A percentile compares a stretch with the other conserved stretches of the same genome.
Conservation (phyloP, 208 protist species). For the Leishmania gerbilli region DNA sequence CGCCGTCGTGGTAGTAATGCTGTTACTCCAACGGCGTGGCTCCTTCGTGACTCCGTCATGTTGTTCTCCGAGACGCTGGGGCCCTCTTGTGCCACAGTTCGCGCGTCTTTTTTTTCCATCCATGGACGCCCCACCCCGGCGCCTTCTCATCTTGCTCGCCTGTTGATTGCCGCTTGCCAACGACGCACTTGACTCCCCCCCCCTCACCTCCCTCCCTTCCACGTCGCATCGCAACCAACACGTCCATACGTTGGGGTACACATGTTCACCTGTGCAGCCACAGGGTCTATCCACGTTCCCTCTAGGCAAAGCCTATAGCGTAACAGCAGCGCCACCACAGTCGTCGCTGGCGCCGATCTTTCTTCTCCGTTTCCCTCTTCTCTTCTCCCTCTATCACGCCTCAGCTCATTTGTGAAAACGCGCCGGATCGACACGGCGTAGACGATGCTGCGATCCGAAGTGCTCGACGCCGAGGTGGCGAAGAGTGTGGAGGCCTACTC, state of each 20-base stretch:
- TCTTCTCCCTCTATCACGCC: neutral
- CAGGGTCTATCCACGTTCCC: neutral
- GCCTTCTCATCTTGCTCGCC: neutral
- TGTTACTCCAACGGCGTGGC: neutral
- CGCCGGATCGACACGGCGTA: neutral
- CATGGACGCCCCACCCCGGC: neutral
- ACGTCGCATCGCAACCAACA: neutral
- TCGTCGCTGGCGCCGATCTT: neutral
- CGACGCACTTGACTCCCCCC: neutral
- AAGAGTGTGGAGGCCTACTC: slow-evolving; percentile 28
- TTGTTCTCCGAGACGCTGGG: neutral
- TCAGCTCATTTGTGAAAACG: no score
- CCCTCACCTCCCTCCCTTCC: neutral
- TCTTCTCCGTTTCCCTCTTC: neutral
- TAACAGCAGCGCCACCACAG: neutral
- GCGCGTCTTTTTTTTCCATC: neutral
- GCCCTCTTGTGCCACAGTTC: neutral
- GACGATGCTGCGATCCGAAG: slow-evolving; percentile 61
- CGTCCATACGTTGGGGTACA: neutral
- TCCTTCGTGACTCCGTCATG: neutral
- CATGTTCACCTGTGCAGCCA: neutral
- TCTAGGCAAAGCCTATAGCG: neutral
- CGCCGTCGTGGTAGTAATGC: neutral
- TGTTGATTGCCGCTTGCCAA: neutral
- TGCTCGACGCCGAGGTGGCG: slow-evolving; percentile 62